Base-by-base conservation (phyloP, 2,329 filamentous ascomycete genomes). In the Arthrobotrys entomopaga region DNA sequence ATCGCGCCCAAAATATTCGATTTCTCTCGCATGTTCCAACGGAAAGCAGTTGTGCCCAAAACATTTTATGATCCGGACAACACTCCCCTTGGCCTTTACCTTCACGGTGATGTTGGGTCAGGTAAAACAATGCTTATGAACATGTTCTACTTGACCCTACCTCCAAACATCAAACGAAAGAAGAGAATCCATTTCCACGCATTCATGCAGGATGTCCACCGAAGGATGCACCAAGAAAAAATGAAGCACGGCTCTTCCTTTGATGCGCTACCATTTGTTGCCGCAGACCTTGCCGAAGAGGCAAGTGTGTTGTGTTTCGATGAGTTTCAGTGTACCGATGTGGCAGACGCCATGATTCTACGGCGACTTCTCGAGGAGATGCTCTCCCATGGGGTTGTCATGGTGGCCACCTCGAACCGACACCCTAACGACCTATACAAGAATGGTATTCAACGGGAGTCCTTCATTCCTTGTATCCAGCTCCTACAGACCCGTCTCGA, bases 61-160 rank as follows among this genome's bases (percentile, higher is more conserved):
- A 75, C 71, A 3, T 53, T 46, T 19, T 75, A 69, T 26, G 57
- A 75, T 20, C 89, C 92, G 0, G 82, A 85, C n/a, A 85, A 90
- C 76, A 84, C 97, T 0, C 95, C 95, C 0, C 90, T 92, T 77
- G 95, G 95, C 0, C 83, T 99, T 34, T 99, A 99, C 82, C 90
- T 99, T 81, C 97, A 91, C 79, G 95, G 95, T 70, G 95, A 99
- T 81, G 95, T 99, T 1, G 95, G 95, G 46, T 96, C 92, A 79
- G 95, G 95, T 76, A 99, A 99, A 85, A 99, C 95, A 1, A 99
- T 99, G 95, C 85, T 99, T 80, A 99, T 99, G 95, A 94, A 99
- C 81, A 85, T 99, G 57, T 84, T 96, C 90, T 56, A 87, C 94
- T 56, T 97, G 98, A 80, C 95, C 98, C 84, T 99, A 98, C 83